Evolutionary conservation across 2,329 filamentous ascomycete species (phyloP).

Genomic region (Fusarium sp.): DNA sequence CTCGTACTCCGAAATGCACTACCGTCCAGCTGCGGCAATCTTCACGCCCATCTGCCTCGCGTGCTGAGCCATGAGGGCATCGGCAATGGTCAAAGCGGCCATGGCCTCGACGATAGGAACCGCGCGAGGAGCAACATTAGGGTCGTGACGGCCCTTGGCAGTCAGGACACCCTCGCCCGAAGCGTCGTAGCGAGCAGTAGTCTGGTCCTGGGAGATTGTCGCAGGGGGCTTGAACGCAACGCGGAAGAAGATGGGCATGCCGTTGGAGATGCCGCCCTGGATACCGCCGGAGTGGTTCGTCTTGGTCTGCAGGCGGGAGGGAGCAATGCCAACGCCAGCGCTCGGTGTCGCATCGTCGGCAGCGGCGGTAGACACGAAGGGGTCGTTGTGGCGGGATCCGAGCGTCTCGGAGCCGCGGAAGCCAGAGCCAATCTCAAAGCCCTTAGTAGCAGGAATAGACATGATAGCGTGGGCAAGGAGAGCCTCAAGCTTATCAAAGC

Average conservation of each 20-base stretch:
- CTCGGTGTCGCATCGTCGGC: constrained; percentile 55
- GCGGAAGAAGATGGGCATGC: constrained; percentile 91
- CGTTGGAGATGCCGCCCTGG: constrained; percentile 95
- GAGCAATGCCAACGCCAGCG: constrained; percentile 56
- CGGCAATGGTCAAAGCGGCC: constrained; percentile 87
- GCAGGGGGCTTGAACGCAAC: constrained; percentile 95
- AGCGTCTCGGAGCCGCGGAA: background rate
- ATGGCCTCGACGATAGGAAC: constrained; percentile 91
- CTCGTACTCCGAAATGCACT: constrained; percentile 32
- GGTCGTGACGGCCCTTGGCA: constrained; percentile 93
- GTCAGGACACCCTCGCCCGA: constrained; percentile 79
- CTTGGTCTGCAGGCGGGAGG: constrained; percentile 75
- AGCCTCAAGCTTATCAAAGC: no score
- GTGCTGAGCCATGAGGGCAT: constrained; percentile 86
- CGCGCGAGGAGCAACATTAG: constrained; percentile 88
- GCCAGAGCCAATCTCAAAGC: no score
- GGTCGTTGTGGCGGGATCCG: constrained; percentile 79
- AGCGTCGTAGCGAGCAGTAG: constrained; percentile 82
- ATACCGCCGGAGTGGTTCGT: constrained; percentile 96
- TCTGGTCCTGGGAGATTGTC: constrained; percentile 89
- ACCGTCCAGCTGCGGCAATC: constrained; percentile 38
- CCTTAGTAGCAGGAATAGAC: no score
- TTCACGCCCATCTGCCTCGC: constrained; percentile 59
- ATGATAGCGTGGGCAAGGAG: no score
- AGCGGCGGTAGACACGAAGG: constrained; percentile 54